Percentiles rank a stretch among this genome's conserved stretches.
Evolutionary conservation across 768 basidiomycete species (phyloP).

Genomic region (Lactarius sp.): DNA sequence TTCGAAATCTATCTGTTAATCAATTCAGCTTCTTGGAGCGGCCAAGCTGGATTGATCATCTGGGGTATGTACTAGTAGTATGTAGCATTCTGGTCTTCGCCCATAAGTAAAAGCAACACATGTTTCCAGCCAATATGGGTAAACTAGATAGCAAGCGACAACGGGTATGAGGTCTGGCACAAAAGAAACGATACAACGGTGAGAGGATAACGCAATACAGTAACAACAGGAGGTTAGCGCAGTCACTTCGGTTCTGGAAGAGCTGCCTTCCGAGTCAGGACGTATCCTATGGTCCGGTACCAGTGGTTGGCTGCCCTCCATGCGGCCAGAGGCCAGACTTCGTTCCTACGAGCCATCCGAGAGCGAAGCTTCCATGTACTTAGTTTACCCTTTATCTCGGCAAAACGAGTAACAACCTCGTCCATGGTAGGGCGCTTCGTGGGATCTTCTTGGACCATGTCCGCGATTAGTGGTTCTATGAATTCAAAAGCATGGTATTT

Average conservation of each 20-base stretch:
- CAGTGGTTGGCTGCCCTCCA: constrained; percentile 8
- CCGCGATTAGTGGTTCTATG: constrained; percentile 20
- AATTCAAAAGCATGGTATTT: constrained; percentile 12
- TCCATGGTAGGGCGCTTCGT: constrained; percentile 12
- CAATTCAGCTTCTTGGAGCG: no score
- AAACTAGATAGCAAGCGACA: background rate
- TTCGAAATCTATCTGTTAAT: no score
- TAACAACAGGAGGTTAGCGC: background rate
- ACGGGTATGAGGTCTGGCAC: background rate
- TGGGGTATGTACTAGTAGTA: no score
- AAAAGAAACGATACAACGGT: background rate
- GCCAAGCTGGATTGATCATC: no score
- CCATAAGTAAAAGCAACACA: no score
- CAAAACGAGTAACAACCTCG: background rate
- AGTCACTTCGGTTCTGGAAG: constrained; percentile 16
- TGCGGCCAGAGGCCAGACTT: constrained; percentile 1
- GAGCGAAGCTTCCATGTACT: constrained; percentile 19
- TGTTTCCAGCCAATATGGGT: no score
- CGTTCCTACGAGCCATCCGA: constrained; percentile 1
- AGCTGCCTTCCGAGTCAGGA: constrained; percentile 1
- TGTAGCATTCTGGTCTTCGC: no score
- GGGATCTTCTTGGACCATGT: no score
- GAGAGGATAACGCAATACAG: background rate
- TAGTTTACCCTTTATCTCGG: background rate
- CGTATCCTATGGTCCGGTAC: background rate